Evolutionary conservation across 2,329 filamentous ascomycete genomes (phyloP), one percentile per base, ranked within the genome.

Genomic region (Colletotrichum simmondsii): DNA sequence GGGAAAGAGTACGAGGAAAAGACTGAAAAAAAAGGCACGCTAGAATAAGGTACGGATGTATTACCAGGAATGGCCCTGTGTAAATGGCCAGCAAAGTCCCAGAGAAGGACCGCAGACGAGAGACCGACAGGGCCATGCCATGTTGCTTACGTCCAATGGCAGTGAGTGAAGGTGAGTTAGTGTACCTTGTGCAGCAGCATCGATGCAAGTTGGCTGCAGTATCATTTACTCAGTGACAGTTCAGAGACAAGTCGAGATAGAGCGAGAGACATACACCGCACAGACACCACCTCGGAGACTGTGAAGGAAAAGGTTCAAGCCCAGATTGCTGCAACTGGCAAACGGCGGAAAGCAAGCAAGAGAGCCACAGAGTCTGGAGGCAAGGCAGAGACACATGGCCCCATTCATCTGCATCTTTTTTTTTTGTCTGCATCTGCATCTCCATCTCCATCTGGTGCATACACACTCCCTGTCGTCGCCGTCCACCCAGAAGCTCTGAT

Each of bases 401-500:
- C 37, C 37, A 19, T 42, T 14, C 37, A 42, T 42, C 37, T 68
- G 68, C 68, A 68, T 68, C 37, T 28, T 49, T 28, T 65, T 28
- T 49, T 28, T 65, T 61, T 49, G 62, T 42, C 65, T 53, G 58
- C 58, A 68, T 22, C 37, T 58, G 24, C 35, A 57, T 56, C 28
- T 71, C 35, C 32, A 65, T 60, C 42, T 70, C 46, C 35, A 59
- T 37, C 46, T 70, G 66, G 52, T 26, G 24, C 52, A 54, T 30
- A 42, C 14, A 35, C 73, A 35, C 72, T 75, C 74, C 69, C 42
- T 32, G 61, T 65, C 61, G 53, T n/a, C n/a, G 26, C 57, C 54
- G 66, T 59, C 70, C 70, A 72, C 32, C 60, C 70, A 72, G 70
- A 72, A 53, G 65, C 65, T 64, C 46, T 58, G 52, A 32, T 46